Percentiles rank a stretch among this genome's conserved stretches.
Evolutionary conservation across 257 asterid genomes (phyloP).

Genomic region (Nicotiana sylvestris): DNA sequence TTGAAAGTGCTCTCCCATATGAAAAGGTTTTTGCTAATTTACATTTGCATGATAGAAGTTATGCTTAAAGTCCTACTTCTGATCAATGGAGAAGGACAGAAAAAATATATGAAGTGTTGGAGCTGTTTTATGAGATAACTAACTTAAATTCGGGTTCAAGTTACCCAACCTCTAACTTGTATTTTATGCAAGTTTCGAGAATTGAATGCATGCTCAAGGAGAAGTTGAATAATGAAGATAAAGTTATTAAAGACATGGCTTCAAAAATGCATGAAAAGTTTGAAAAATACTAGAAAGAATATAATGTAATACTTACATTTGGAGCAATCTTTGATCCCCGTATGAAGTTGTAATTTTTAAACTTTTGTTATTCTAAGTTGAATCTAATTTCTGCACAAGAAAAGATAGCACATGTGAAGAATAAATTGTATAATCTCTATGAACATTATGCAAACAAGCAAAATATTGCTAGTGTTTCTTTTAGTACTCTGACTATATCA

Average conservation of each 20-base stretch:
- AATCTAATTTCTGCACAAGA: background rate
- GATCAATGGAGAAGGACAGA: background rate
- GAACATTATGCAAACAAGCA: background rate
- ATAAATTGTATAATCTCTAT: background rate
- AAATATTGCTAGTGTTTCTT: background rate
- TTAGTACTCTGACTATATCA: background rate
- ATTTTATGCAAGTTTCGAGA: too few species aligned
- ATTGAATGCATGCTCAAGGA: too few species aligned
- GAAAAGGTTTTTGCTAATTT: background rate
- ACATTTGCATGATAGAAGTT: background rate
- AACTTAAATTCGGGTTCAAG: too few species aligned
- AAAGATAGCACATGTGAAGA: background rate
- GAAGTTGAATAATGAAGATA: too few species aligned
- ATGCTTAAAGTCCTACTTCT: background rate
- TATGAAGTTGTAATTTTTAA: background rate
- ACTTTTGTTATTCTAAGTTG: background rate
- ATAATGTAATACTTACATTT: background rate
- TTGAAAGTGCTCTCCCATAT: background rate
- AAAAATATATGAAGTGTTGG: background rate
- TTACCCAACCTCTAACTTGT: too few species aligned
- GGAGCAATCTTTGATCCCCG: background rate
- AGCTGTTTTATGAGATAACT: background rate
- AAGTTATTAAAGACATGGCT: too few species aligned
- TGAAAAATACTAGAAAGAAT: too few species aligned
- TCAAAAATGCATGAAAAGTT: too few species aligned